Conservation (phyloP, 2,329 filamentous ascomycete species). For the Cladosporium velox region DNA sequence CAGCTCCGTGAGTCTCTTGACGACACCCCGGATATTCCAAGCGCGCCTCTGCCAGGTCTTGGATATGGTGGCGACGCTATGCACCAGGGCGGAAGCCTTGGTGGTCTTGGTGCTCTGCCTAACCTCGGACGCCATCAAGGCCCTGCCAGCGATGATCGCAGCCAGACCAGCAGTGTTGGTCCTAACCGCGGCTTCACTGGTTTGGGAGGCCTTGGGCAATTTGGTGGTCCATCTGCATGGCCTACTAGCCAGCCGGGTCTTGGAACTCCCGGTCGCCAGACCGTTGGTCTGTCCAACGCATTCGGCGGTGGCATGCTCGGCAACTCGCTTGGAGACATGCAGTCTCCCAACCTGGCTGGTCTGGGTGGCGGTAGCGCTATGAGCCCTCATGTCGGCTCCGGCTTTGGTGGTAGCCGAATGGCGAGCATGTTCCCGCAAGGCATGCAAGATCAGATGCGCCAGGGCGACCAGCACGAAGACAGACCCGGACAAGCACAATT, state of each 20-base stretch:
- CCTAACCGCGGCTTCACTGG: conserved; percentile 69
- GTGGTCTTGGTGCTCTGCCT: conserved; percentile 35
- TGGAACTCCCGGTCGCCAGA: conserved; percentile 68
- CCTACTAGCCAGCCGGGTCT: conserved; percentile 68
- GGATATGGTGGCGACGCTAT: conserved; percentile 34
- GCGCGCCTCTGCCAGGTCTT: conserved; percentile 52
- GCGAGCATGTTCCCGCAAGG: conserved; percentile 80
- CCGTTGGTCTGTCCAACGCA: conserved; percentile 50
- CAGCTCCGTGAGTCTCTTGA: conserved; percentile 46
- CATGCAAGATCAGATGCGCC: conserved; percentile 89
- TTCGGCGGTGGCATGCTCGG: conserved; percentile 59
- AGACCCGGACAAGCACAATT: conserved; percentile 33
- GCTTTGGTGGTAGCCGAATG: conserved; percentile 48
- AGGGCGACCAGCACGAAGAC: conserved; percentile 60
- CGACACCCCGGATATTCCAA: conserved; percentile 32
- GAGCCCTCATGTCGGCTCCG: conserved; percentile 52
- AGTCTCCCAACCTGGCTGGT: conserved; percentile 70
- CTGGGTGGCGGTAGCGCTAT: conserved; percentile 60
- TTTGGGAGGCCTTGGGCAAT: conserved; percentile 54
- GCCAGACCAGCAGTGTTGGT: conserved; percentile 86
- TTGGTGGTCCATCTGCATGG: conserved; percentile 56
- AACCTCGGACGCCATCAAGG: conserved; percentile 46
- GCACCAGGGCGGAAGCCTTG: conserved; percentile 35
- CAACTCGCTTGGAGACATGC: conserved; percentile 73
- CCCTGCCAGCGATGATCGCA: conserved; percentile 77